Percentiles rank a stretch among this genome's conserved stretches.
These are phyloP conservation scores for Cryptomeria japonica DNA, from an alignment of 75 land plant genomes.

Conservation along the genomic window DNA sequence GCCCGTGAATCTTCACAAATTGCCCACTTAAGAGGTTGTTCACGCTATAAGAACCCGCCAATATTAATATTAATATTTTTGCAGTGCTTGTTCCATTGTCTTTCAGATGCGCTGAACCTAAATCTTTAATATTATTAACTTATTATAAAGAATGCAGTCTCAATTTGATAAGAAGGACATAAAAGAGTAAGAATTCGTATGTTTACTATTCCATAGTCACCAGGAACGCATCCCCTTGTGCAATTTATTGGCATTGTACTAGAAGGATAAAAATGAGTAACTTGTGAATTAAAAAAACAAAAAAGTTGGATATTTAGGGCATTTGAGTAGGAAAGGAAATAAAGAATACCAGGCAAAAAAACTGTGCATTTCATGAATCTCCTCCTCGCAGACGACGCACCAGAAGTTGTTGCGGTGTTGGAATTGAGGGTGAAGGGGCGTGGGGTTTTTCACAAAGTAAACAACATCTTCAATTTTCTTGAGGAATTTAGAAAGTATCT, in stretches of 20 bases:
- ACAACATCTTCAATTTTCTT: conserved; percentile 58
- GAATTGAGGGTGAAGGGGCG: conserved; percentile 43
- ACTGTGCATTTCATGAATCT: conserved; percentile 56
- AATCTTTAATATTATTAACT: not conserved
- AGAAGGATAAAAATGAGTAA: too few species aligned
- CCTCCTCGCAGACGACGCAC: conserved; percentile 79
- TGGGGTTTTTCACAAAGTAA: conserved; percentile 59
- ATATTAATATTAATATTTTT: too few species aligned
- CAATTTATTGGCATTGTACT: too few species aligned
- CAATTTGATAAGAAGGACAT: not conserved
- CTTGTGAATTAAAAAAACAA: too few species aligned
- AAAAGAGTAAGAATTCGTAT: not conserved
- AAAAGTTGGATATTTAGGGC: not conserved
- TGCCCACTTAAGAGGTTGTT: too few species aligned
- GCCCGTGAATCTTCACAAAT: too few species aligned
- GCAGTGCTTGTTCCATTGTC: not conserved
- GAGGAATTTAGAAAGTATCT: conserved; percentile 51
- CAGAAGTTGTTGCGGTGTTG: conserved; percentile 54
- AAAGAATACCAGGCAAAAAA: conserved; percentile 60
- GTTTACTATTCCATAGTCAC: not conserved
- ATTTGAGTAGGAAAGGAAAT: not conserved
- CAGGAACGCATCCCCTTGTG: too few species aligned
- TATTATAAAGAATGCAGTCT: not conserved
- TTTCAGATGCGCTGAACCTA: not conserved
- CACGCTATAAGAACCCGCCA: too few species aligned